Conservation (phyloP, 495 filamentous ascomycete genomes). For the Pseudoneurospora amorphoporcata region DNA sequence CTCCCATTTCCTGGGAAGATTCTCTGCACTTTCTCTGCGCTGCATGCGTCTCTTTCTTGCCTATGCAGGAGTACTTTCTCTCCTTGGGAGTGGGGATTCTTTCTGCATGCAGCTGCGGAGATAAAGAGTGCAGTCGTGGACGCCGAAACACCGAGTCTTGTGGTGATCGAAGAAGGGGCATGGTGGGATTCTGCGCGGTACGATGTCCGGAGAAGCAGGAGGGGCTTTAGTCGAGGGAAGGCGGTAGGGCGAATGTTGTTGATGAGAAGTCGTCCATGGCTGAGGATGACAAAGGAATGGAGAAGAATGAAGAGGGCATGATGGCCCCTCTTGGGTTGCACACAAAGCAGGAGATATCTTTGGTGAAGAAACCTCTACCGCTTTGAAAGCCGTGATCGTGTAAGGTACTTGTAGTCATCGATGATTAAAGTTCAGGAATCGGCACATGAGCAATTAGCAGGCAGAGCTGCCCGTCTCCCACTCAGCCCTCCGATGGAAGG, state of each 20-base stretch:
- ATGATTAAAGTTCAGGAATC: background rate
- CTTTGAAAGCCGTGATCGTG: accelerated
- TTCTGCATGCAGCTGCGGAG: background rate
- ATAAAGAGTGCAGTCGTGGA: background rate
- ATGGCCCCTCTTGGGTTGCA: no score
- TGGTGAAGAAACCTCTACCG: background rate
- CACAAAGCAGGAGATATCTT: background rate
- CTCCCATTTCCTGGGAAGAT: background rate
- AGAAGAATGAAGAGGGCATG: background rate
- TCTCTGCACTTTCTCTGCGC: background rate
- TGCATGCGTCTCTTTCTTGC: background rate
- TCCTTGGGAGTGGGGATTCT: background rate
- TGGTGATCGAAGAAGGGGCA: background rate
- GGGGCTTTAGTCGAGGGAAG: background rate
- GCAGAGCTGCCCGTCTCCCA: background rate
- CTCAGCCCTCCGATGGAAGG: no score
- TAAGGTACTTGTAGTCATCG: background rate
- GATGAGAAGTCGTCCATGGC: background rate
- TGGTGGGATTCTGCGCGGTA: accelerated
- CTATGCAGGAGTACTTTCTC: background rate
- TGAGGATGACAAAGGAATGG: no score
- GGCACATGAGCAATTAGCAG: background rate
- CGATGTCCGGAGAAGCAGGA: background rate
- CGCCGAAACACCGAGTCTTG: background rate
- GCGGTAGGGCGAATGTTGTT: background rate